Evolutionary conservation across 2,329 filamentous ascomycete genomes (phyloP).

Genomic region (Cladophialophora chaetospira): DNA sequence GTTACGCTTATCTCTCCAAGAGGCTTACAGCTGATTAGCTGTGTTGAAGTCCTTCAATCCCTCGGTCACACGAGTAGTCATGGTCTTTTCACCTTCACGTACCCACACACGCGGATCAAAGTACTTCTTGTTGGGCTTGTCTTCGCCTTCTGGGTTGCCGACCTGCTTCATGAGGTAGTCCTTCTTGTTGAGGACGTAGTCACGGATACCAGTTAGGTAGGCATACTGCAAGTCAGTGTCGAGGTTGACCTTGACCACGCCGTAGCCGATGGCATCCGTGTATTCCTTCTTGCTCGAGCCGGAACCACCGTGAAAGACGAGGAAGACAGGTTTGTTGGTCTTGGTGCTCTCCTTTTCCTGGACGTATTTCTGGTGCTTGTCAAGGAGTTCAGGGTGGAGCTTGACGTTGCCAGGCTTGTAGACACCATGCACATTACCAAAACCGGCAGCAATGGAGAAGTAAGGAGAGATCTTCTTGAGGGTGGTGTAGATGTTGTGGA

Average conservation of each 20-base stretch:
- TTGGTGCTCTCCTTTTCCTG: conserved; percentile 72
- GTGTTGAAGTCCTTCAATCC: conserved; percentile 93
- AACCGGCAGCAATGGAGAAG: conserved; percentile 97
- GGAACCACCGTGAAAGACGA: conserved; percentile 98
- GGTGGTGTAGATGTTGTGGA: conserved; percentile 85
- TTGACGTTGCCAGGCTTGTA: conserved; percentile 98
- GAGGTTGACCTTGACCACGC: conserved; percentile 99
- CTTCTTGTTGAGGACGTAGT: conserved; percentile 93
- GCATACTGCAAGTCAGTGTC: conserved; percentile 98
- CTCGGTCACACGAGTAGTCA: conserved; percentile 76
- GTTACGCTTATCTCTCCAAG: conserved; percentile 12
- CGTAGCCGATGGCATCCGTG: conserved; percentile 81
- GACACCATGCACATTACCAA: conserved; percentile 98
- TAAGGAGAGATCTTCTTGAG: conserved; percentile 85
- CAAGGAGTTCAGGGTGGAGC: conserved; percentile 91
- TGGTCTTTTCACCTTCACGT: conserved; percentile 89
- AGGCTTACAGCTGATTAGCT: conserved; percentile 69
- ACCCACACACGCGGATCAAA: conserved; percentile 93
- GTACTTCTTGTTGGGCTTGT: conserved; percentile 99
- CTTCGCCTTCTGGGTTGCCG: conserved; percentile 90
- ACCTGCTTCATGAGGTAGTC: conserved; percentile 86
- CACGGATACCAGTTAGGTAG: conserved; percentile 88
- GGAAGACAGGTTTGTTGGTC: conserved; percentile 91
- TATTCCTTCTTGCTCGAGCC: conserved; percentile 91
- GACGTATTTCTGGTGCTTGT: conserved; percentile 94